Base-by-base conservation (phyloP, 2,329 filamentous ascomycete species). In the Exophiala dermatitidis region DNA sequence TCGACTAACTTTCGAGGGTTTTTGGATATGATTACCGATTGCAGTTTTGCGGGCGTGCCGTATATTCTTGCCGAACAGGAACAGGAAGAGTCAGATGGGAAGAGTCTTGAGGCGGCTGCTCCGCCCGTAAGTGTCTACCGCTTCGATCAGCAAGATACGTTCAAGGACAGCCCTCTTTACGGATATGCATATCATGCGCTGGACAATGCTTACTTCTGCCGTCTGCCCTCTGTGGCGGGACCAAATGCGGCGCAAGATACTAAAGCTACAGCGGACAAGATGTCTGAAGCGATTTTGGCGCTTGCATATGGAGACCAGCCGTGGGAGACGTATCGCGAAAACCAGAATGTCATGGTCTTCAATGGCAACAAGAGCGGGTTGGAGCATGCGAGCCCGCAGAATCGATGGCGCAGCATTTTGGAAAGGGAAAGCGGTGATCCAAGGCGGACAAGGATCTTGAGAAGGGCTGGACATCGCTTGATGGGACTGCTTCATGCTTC, bases 11-110 rank as follows among this genome's bases (percentile, higher is more conserved):
- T 48, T 38, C 26, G n/a, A 12, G 46, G n/a, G 1, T 30, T 38
- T 26, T 32, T 40, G 8, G 37, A 42, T 3, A 28, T 32, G 36
- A 64, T 66, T 9, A 70, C 69, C 8, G 76, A 78, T 47, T 69
- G 76, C 31, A 63, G 62, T 3, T 77, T 75, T 62, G 72, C 72
- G 48, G 70, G 72, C 1, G 68, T 75, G 0, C 69, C 68, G 0
- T 54, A 71, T 9, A 66, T n/a, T 8, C 19, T 38, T 12, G 36
- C 36, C 1, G 10, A 5, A 12, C 8, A 69, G 73, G 29, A 74
- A 73, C 2, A 55, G 65, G 46, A 60, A 49, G 9, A 4, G 36
- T 38, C 36, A 30, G 32, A 5, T 7, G 29, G 19, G 32, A 48
- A 30, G 46, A 19, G 19, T 19, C 19, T 19, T 19, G 19, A 19